phyloP scores from a whole-genome alignment of 2,329 filamentous ascomycete genomes.

The Aspergillus sp. region DNA sequence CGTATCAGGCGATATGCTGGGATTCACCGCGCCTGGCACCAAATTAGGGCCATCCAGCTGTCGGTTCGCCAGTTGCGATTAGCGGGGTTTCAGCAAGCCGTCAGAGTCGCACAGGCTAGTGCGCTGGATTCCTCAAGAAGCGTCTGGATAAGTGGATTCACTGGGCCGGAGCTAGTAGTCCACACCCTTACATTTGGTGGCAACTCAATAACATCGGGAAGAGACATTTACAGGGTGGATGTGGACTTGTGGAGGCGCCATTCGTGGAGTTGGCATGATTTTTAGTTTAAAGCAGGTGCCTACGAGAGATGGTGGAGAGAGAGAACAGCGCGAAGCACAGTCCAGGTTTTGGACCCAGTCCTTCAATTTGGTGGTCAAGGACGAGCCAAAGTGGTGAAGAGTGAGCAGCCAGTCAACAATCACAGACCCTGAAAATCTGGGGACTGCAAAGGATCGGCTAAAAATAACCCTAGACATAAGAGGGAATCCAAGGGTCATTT shows the following conservation, averaged over 20 bases:
- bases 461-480: slow-evolving; percentile 7
- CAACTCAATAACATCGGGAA: background rate
- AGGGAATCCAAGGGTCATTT: background rate
- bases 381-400: background rate
- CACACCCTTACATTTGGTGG: slow-evolving; percentile 8
- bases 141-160: background rate
- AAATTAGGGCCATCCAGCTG: too few species aligned
- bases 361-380: background rate
- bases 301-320: background rate
- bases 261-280: background rate
- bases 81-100: background rate
- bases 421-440: slow-evolving; percentile 10
- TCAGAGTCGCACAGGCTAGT: background rate
- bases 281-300: background rate
- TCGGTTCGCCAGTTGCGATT: background rate
- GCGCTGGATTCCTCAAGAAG: background rate
- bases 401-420: background rate
- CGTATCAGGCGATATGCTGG: background rate
- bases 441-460: slow-evolving; percentile 9
- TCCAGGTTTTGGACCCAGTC: background rate
- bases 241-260: background rate
- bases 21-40: background rate
- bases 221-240: background rate
- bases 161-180: background rate
- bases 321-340: background rate